Conservation (phyloP, 148 eudicot species). For the Fagopyrum esculentum region DNA sequence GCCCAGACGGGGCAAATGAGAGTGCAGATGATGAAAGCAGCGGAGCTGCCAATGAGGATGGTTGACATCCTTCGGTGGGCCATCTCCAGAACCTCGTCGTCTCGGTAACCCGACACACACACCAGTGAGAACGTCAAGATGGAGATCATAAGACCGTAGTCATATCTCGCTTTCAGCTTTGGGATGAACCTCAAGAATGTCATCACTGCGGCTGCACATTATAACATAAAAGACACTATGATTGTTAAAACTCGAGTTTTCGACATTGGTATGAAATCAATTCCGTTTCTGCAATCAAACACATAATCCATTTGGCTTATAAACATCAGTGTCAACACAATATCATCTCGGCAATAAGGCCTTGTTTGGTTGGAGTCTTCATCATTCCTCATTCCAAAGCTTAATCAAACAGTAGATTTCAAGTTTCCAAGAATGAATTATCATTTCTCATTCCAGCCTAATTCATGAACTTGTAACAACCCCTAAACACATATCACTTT, state of each 20-base stretch:
- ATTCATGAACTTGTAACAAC: no score
- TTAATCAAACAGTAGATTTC: no score
- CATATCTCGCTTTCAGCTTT: conserved; percentile 29
- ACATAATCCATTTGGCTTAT: background rate
- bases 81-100: conserved; percentile 19
- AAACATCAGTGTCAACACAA: no score
- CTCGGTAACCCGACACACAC: conserved; percentile 27
- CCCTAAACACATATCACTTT: no score
- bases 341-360: no score
- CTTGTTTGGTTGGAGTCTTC: no score
- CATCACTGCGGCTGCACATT: conserved; percentile 18
- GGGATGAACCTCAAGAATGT: conserved; percentile 37
- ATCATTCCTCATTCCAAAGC: no score
- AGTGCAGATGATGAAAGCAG: conserved; percentile 22
- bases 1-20: conserved; percentile 35
- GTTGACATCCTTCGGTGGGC: conserved; percentile 26
- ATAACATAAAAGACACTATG: background rate
- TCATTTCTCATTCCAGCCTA: no score
- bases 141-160: conserved; percentile 31
- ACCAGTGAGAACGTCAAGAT: conserved; percentile 28
- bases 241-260: background rate
- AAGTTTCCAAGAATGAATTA: no score
- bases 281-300: background rate
- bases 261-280: background rate
- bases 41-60: conserved; percentile 24